A percentile compares a stretch with the other conserved stretches of the same genome.
These are phyloP conservation scores for Neurospora sp. DNA, from an alignment of 495 filamentous ascomycete genomes.

Conservation along the genomic window DNA sequence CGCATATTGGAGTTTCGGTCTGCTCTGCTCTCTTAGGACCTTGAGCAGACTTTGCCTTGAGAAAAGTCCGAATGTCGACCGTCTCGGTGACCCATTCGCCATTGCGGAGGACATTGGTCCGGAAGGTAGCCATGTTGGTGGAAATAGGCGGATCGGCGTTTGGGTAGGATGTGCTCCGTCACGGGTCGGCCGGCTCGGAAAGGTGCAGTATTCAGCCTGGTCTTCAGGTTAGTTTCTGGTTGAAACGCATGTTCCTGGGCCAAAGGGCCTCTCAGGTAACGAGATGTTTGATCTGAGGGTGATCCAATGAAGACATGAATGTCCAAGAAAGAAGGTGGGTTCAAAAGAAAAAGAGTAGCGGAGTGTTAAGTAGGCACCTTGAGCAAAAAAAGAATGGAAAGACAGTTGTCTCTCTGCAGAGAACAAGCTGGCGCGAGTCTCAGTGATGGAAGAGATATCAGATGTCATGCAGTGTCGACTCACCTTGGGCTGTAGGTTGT, in stretches of 20 bases:
- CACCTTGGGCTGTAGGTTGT: background rate
- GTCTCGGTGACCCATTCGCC: slow-evolving; percentile 50
- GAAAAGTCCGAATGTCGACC: slow-evolving; percentile 32
- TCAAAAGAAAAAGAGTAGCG: background rate
- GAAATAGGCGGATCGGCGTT: background rate
- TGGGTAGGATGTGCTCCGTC: background rate
- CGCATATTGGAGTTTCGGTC: slow-evolving; percentile 42
- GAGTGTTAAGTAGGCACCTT: background rate
- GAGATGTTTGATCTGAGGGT: background rate
- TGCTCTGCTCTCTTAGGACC: slow-evolving; percentile 11
- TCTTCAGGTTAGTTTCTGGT: background rate
- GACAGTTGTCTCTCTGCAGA: background rate
- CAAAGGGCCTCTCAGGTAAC: background rate
- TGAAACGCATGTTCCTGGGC: background rate
- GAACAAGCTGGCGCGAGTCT: background rate
- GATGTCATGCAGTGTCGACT: background rate
- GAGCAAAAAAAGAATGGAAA: background rate
- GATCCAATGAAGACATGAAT: background rate
- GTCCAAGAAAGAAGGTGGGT: background rate
- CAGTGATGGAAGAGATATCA: background rate
- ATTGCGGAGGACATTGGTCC: slow-evolving; percentile 44
- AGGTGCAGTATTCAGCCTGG: background rate
- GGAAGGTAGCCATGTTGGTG: slow-evolving; percentile 26
- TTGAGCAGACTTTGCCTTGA: slow-evolving; percentile 23
- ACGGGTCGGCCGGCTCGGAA: background rate